phyloP scores from a whole-genome alignment of 73 alveolate species.

The Paramecium sonneborni region DNA sequence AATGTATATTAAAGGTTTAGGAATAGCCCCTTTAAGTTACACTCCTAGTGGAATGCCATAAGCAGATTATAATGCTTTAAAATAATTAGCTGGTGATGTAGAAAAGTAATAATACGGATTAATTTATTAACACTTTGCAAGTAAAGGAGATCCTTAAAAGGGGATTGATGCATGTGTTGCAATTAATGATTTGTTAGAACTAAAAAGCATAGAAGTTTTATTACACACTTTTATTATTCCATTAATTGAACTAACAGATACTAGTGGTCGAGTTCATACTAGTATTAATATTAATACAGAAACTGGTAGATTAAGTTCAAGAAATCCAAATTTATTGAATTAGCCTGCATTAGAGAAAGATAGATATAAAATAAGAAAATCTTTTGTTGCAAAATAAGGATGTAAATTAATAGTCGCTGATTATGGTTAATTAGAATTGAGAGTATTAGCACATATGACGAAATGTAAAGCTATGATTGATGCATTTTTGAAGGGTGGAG shows the following conservation, averaged over 20 bases:
- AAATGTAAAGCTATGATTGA: constrained; percentile 92
- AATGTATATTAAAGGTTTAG: constrained; percentile 83
- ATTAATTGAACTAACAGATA: constrained; percentile 70
- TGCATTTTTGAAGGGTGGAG: constrained; percentile 90
- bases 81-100: constrained; percentile 82
- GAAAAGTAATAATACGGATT: constrained; percentile 78
- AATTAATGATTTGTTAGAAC: constrained; percentile 72
- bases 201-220: constrained; percentile 76
- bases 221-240: constrained; percentile 82
- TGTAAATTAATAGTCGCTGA: constrained; percentile 91
- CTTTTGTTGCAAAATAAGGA: constrained; percentile 85
- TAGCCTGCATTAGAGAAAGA: constrained; percentile 91
- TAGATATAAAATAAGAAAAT: constrained; percentile 80
- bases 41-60: constrained; percentile 87
- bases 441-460: constrained; percentile 95
- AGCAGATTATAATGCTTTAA: constrained; percentile 77
- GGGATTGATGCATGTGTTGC: constrained; percentile 83
- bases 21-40: constrained; percentile 66
- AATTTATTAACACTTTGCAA: constrained; percentile 73
- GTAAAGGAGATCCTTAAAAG: constrained; percentile 74
- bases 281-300: constrained; percentile 90
- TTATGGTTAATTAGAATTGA: constrained; percentile 94
- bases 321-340: constrained; percentile 92
- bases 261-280: constrained; percentile 81
- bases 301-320: constrained; percentile 92